Evolutionary conservation across 2,329 filamentous ascomycete genomes (phyloP).

Genomic region (Penicillium sp.): DNA sequence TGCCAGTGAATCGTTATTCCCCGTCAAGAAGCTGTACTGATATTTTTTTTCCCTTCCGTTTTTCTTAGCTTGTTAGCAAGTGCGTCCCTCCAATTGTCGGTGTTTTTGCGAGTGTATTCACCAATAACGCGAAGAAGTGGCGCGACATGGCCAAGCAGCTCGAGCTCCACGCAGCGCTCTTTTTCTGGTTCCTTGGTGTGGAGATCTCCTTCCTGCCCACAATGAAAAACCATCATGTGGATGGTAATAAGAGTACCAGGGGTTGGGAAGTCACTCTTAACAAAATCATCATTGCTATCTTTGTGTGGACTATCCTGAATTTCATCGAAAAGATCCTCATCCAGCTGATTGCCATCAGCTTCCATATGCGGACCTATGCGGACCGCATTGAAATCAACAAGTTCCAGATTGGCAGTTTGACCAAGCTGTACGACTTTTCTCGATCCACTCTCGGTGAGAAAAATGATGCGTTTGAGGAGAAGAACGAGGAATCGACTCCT

Average conservation of each 20-base stretch:
- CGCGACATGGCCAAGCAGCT: slow-evolving; percentile 80
- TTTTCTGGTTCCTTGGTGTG: slow-evolving; percentile 88
- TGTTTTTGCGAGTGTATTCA: slow-evolving; percentile 69
- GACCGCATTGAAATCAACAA: slow-evolving; percentile 91
- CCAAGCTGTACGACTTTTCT: slow-evolving; percentile 64
- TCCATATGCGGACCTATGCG: slow-evolving; percentile 86
- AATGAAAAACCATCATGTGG: slow-evolving; percentile 63
- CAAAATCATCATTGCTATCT: slow-evolving; percentile 82
- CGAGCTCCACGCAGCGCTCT: slow-evolving; percentile 79
- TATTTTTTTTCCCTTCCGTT: not conserved
- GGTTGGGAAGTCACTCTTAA: slow-evolving; percentile 75
- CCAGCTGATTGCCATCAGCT: slow-evolving; percentile 89
- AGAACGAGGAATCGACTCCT: slow-evolving; percentile 43
- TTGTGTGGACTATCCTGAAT: slow-evolving; percentile 76
- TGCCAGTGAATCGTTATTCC: not conserved
- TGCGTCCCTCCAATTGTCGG: slow-evolving; percentile 61
- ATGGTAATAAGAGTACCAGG: slow-evolving; percentile 53
- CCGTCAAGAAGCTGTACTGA: not conserved
- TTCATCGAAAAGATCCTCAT: slow-evolving; percentile 90
- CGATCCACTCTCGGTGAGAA: slow-evolving; percentile 59
- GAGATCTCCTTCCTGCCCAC: slow-evolving; percentile 83
- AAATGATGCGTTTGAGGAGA: slow-evolving; percentile 72
- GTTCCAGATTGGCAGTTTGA: slow-evolving; percentile 71
- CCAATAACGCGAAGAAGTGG: slow-evolving; percentile 91
- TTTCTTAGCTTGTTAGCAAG: slow-evolving; percentile 58